Evolutionary conservation across 345 rosid genomes (phyloP), one percentile per base, ranked within the genome.

Genomic region (Pelargonium nanum): DNA sequence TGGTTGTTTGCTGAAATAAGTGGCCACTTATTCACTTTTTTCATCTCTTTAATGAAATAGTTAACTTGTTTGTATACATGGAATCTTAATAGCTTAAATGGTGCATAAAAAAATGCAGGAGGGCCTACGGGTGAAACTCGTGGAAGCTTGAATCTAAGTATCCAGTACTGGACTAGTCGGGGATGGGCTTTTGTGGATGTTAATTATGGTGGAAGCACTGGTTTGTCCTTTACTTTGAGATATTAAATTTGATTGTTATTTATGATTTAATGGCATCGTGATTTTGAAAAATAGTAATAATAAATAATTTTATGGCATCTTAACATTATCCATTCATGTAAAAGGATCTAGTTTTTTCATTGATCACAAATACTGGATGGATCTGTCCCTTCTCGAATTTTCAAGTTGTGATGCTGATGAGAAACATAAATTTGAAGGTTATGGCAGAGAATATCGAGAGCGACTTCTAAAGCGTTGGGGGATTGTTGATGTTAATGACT

Each of bases 101-200:
- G 48, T 40, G 15, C 16, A 3, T 40, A 17, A 17, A 58, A 59
- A 32, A 17, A 55, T 66, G 60, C 85, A 93, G 99, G 99, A 64
- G 99, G 99, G 26, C 99, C 99, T 59, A 89, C 99, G 19, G 16
- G 70, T 70, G 99, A 93, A 72, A 70, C 95, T 53, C 90, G 66
- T 34, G 97, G 95, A 67, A 77, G 72, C 30, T 72, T 92, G 73
- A 80, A 85, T 71, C 72, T 82, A 57, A 84, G 84, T 67, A 70
- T 85, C 74, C 99, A 93, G 70, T 93, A 82, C 74, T 93, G 96
- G 96, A 93, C 99, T 19, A 93, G 94, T 74, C 79, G 99, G 59
- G 99, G 99, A 60, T 93, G 99, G 99, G 97, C 97, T 50, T 72
- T 83, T 65, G 97, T 85, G 67, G 99, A 89, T 76, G 97, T 93